phyloP scores from a whole-genome alignment of 2,329 filamentous ascomycete species.

The Aspergillus cejpii region DNA sequence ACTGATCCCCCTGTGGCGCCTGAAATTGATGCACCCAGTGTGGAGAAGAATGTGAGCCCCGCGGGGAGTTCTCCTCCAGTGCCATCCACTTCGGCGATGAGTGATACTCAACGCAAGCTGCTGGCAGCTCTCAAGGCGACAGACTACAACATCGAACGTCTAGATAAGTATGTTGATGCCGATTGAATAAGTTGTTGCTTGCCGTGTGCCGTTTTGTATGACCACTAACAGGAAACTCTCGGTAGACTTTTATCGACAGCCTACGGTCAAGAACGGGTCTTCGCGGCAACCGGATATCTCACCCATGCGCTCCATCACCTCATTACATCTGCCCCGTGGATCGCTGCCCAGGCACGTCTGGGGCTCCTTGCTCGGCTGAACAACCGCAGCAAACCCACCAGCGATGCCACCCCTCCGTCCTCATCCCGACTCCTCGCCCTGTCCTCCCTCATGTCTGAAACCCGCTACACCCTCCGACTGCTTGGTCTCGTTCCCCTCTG shows the following conservation, averaged over 20 bases:
- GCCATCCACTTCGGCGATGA: constrained; percentile 1
- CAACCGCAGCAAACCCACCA: constrained; percentile 7
- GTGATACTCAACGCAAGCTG: constrained; percentile 18
- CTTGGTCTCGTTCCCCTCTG: constrained; percentile 66
- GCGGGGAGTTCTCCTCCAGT: constrained; percentile 8
- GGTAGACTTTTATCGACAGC: constrained; percentile 62
- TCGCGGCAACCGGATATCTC: constrained; percentile 63
- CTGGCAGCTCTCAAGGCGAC: constrained; percentile 23
- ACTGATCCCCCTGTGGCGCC: constrained; percentile 9
- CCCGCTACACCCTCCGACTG: constrained; percentile 50
- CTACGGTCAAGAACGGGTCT: constrained; percentile 61
- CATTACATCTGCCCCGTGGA: constrained; percentile 47
- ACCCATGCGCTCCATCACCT: constrained; percentile 57
- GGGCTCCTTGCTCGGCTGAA: constrained; percentile 35
- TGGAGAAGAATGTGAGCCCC: constrained; percentile 21
- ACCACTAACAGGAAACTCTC: constrained; percentile 29
- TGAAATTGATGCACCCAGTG: constrained; percentile 17
- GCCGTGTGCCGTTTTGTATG: not conserved
- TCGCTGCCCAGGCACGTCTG: constrained; percentile 40
- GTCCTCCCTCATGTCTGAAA: constrained; percentile 44
- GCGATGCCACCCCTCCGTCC: constrained; percentile 30
- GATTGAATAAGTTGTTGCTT: not conserved
- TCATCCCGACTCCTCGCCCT: constrained; percentile 46
- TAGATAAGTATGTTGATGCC: constrained; percentile 24
- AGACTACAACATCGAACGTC: constrained; percentile 26